Base-by-base conservation (phyloP, 176 grass and related monocot genomes). In the Zea mays region DNA sequence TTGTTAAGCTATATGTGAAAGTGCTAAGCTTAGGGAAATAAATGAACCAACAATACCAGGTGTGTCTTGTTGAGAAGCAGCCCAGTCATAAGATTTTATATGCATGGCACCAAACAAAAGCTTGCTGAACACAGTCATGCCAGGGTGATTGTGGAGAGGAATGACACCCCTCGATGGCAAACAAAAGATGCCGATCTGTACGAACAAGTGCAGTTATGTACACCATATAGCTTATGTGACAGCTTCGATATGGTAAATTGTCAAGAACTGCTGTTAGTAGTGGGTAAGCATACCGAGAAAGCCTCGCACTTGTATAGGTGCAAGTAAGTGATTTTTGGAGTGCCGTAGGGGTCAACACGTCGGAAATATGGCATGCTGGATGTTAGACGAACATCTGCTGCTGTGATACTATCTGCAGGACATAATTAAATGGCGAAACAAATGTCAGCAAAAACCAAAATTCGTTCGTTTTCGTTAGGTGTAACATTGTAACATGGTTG, bases 71-170 rank as follows among this genome's bases (percentile, higher is more conserved):
- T 72, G 66, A 16, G 45, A 56, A 11, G 76, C 78, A 61, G 75
- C 85, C 91, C 91, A 93, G 69, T 90, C 91, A 57, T 93, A 93
- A 9, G 91, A 93, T 49, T 90, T 93, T 6, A 90, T 71, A 66
- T 86, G 75, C 91, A 93, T 82, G 2, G 79, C 74, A 20, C 91
- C 91, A 52, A 90, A 83, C 34, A 93, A 80, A 84, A 93, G 82
- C 74, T 93, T 90, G 81, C 88, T 93, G 63, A 90, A 90, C 44
- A 90, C 88, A 51, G 88, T 93, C 91, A 93, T 93, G 63, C 82
- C 79, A 20, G 91, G 88, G 77, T 93, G 91, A 86, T 90, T 90
- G 65, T 93, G 91, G 33, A 93, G 79, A 57, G 91, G 91, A 71
- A 93, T 93, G 39, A 88, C 79, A 27, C 80, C 91, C 41, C 40